Percentiles rank a stretch among this genome's conserved stretches.
Evolutionary conservation across 2,329 filamentous ascomycete genomes (phyloP).

Genomic region (Ceratocystis papillata): DNA sequence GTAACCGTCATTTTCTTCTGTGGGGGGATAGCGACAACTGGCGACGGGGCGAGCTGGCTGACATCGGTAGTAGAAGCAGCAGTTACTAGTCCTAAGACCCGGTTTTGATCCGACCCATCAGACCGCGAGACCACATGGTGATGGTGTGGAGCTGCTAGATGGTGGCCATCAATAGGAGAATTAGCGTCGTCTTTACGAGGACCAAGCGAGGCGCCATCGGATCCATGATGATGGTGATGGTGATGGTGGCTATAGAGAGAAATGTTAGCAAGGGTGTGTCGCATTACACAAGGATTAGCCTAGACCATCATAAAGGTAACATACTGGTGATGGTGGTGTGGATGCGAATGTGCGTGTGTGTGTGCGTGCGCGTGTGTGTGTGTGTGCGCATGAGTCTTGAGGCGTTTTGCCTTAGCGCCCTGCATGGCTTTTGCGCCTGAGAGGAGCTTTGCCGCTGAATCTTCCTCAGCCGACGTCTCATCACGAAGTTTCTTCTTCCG

Average conservation of each 20-base stretch:
- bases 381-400: conserved; percentile 47
- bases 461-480: conserved; percentile 57
- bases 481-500: conserved; percentile 66
- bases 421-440: conserved; percentile 43
- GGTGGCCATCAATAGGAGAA: conserved; percentile 2
- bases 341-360: conserved; percentile 37
- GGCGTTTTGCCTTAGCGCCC: conserved; percentile 52
- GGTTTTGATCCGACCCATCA: conserved; percentile 5
- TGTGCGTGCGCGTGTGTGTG: conserved; percentile 31
- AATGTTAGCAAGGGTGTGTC: conserved; percentile 1
- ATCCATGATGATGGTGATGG: conserved; percentile 50
- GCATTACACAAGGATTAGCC: not conserved
- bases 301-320: conserved; percentile 29
- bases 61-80: conserved; percentile 10
- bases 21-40: conserved; percentile 39
- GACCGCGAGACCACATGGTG: conserved; percentile 39
- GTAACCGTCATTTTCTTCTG: conserved; percentile 57
- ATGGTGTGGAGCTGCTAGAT: conserved; percentile 34
- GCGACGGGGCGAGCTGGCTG: conserved; percentile 31
- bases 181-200: not conserved
- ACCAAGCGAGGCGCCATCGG: conserved; percentile 34
- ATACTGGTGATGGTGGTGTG: conserved; percentile 57
- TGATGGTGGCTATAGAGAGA: conserved; percentile 29
- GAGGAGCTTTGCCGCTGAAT: conserved; percentile 39
- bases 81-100: not conserved